phyloP scores from a whole-genome alignment of 768 basidiomycete genomes.

The Xerocomellus intermedius region DNA sequence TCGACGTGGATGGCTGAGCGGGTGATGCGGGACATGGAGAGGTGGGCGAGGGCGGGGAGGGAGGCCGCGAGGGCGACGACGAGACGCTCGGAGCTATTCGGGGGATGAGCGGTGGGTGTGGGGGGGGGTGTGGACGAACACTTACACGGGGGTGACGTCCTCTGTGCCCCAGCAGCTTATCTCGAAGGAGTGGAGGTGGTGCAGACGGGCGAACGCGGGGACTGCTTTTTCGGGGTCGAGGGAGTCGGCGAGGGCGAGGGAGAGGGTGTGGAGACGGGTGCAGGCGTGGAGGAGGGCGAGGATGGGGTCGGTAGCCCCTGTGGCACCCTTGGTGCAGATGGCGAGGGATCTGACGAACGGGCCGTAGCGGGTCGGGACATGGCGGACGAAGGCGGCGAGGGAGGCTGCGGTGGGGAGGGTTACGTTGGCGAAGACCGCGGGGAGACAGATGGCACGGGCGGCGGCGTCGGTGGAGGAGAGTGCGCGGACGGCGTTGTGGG shows the following conservation, averaged over 20 bases:
- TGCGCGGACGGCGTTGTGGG: slow-evolving; percentile 40
- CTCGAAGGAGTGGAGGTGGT: slow-evolving; percentile 15
- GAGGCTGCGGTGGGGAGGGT: slow-evolving; percentile 46
- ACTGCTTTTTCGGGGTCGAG: slow-evolving; percentile 18
- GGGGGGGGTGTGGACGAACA: not conserved
- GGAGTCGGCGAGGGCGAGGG: slow-evolving; percentile 28
- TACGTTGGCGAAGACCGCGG: slow-evolving; percentile 58
- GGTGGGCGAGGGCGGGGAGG: slow-evolving; percentile 50
- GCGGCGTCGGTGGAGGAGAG: slow-evolving; percentile 50
- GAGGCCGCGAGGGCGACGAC: slow-evolving; percentile 68
- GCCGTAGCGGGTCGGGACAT: slow-evolving; percentile 56
- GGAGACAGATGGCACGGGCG: slow-evolving; percentile 55
- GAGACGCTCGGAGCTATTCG: slow-evolving; percentile 49
- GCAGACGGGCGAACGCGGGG: slow-evolving; percentile 24
- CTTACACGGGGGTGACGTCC: slow-evolving; percentile 38
- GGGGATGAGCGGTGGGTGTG: slow-evolving; percentile 1
- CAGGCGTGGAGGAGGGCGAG: slow-evolving; percentile 49
- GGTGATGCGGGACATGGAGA: slow-evolving; percentile 61
- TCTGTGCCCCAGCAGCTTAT: slow-evolving; percentile 33
- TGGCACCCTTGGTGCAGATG: slow-evolving; percentile 40
- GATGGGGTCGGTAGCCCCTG: slow-evolving; percentile 45
- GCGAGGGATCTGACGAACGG: slow-evolving; percentile 52
- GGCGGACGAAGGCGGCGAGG: slow-evolving; percentile 49
- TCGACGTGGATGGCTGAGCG: slow-evolving; percentile 67
- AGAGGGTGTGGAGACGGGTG: slow-evolving; percentile 38